Conservation (phyloP, 2,329 filamentous ascomycete genomes). For the Cercospora canescens region DNA sequence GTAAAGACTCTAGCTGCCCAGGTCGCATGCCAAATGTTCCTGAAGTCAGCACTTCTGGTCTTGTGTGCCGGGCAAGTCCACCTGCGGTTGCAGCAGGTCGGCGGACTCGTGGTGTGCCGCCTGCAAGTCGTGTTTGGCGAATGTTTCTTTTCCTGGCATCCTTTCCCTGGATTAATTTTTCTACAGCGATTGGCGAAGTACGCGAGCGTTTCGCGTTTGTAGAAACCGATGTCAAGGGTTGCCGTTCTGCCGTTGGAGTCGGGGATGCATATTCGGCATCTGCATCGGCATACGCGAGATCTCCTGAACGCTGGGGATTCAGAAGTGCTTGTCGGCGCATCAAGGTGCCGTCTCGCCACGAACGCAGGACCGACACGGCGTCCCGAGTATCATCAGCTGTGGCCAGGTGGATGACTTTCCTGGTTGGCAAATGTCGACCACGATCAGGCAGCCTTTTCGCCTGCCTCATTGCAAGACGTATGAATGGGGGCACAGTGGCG, state of each 20-base stretch:
- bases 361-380: slow-evolving; percentile 49
- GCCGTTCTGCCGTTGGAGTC: neutral
- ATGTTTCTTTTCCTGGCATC: neutral
- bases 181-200: neutral
- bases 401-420: slow-evolving; percentile 55
- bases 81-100: neutral
- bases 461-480: slow-evolving; percentile 56
- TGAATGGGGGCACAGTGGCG: slow-evolving; percentile 48
- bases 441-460: slow-evolving; percentile 49
- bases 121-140: neutral
- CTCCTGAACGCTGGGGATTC: neutral
- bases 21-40: slow-evolving; percentile 23
- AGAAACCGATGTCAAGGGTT: neutral
- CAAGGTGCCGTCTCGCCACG: slow-evolving; percentile 52
- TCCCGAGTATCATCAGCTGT: slow-evolving; percentile 57
- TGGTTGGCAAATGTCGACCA: slow-evolving; percentile 53
- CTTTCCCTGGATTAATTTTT: neutral
- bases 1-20: slow-evolving; percentile 47
- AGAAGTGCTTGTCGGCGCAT: slow-evolving; percentile 2
- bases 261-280: neutral
- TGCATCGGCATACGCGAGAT: neutral
- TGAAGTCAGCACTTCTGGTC: neutral
- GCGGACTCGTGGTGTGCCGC: neutral
- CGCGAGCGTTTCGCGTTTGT: neutral
- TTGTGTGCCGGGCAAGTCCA: neutral